A percentile compares a stretch with the other conserved stretches of the same genome.
phyloP scores from a whole-genome alignment of 2,329 filamentous ascomycete species.

The Fusarium temperatum region DNA sequence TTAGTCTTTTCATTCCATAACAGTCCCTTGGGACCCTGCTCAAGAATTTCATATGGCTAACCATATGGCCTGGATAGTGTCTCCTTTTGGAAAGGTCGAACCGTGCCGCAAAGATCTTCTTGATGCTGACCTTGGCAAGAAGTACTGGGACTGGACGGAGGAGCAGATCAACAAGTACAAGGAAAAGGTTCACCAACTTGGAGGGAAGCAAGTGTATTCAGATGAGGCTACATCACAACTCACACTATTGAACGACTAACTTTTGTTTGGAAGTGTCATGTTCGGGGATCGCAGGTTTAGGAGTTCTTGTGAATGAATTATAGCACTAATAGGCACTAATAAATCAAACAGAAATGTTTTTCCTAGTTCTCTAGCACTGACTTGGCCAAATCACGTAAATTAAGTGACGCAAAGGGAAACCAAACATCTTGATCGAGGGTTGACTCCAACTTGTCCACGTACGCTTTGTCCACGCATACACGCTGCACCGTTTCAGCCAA shows the following conservation, averaged over 20 bases:
- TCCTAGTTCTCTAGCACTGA: background rate
- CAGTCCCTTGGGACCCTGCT: accelerated
- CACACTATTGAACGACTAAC: accelerated
- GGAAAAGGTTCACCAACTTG: accelerated
- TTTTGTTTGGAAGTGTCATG: too few relatives aligned
- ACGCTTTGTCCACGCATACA: background rate
- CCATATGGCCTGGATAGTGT: background rate
- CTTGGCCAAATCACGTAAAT: background rate
- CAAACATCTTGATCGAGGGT: background rate
- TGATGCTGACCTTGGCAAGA: background rate
- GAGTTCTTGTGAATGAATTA: too few relatives aligned
- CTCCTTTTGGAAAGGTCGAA: background rate
- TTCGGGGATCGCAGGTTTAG: too few relatives aligned
- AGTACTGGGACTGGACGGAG: background rate
- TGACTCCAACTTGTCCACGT: background rate
- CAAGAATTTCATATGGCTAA: background rate
- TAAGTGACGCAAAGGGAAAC: background rate
- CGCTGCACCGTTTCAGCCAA: background rate
- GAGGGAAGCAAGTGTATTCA: accelerated
- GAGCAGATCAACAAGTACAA: background rate
- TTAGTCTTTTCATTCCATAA: background rate
- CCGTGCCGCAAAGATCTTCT: background rate
- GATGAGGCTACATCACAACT: too few relatives aligned
- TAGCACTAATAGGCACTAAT: too few relatives aligned
- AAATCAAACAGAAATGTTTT: accelerated